phyloP scores from a whole-genome alignment of 306 rosid genomes.

The Astragalus membranaceus region DNA sequence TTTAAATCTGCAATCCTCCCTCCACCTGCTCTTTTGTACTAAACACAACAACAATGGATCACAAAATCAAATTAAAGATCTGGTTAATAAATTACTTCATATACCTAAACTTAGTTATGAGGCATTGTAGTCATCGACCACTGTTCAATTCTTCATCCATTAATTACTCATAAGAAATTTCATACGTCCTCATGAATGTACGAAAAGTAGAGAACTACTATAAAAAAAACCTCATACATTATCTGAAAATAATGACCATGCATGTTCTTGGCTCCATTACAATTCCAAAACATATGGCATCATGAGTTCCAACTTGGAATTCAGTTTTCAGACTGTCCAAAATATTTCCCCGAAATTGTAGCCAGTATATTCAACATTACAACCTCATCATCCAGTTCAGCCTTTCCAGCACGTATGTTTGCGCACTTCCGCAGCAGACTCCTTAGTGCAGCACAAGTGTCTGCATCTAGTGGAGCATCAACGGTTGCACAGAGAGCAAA shows the following conservation, averaged over 20 bases:
- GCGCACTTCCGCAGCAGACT: constrained; percentile 83
- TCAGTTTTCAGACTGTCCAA: constrained; percentile 58
- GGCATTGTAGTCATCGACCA: not conserved
- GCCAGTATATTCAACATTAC: constrained; percentile 70
- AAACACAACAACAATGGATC: too few species aligned
- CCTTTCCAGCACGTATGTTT: constrained; percentile 55
- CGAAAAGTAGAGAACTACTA: not conserved
- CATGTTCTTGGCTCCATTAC: not conserved
- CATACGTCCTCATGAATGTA: not conserved
- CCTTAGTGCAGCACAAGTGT: constrained; percentile 60
- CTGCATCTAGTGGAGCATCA: constrained; percentile 68
- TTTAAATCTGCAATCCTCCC: too few species aligned
- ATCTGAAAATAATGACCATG: not conserved
- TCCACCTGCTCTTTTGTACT: too few species aligned
- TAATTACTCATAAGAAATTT: not conserved
- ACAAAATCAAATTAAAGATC: too few species aligned
- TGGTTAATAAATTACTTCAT: too few species aligned
- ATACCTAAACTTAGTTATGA: not conserved
- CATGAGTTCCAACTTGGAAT: not conserved
- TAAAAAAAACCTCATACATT: not conserved
- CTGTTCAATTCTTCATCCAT: not conserved
- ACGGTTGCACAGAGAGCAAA: constrained; percentile 75
- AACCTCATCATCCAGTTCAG: constrained; percentile 55
- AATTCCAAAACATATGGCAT: not conserved
- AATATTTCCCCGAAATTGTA: constrained; percentile 68